These are phyloP conservation scores for Penicillium bialowiezense DNA, from an alignment of 495 filamentous ascomycete species.

Conservation along the genomic window DNA sequence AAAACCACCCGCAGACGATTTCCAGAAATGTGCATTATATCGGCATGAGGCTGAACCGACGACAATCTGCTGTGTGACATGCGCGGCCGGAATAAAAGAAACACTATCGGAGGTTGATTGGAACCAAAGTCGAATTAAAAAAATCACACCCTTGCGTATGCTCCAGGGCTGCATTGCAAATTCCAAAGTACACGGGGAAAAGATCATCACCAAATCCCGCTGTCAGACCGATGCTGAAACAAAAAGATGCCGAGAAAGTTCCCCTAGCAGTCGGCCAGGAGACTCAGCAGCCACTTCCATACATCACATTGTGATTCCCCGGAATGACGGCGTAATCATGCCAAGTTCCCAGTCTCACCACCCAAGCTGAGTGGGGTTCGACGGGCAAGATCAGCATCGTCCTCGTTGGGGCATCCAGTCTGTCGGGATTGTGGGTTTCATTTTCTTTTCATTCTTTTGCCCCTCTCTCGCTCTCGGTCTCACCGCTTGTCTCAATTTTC, in stretches of 20 bases:
- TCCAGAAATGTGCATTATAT: not conserved
- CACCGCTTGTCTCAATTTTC: slow-evolving; percentile 24
- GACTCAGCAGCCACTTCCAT: slow-evolving; percentile 4
- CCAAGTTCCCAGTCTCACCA: slow-evolving; percentile 16
- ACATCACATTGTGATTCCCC: slow-evolving; percentile 10
- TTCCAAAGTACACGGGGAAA: slow-evolving; percentile 12
- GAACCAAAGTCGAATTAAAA: not conserved
- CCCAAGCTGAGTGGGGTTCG: slow-evolving; percentile 17
- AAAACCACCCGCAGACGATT: too few relatives aligned
- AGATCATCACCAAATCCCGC: slow-evolving; percentile 22
- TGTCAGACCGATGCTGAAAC: slow-evolving; percentile 21
- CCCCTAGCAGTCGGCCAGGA: slow-evolving; percentile 5
- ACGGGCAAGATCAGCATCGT: slow-evolving; percentile 23
- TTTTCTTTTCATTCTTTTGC: slow-evolving; percentile 6
- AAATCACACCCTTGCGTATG: slow-evolving; percentile 9
- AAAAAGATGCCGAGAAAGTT: not conserved
- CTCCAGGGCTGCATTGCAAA: slow-evolving; percentile 17
- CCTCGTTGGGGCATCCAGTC: slow-evolving; percentile 25
- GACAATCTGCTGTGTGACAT: not conserved
- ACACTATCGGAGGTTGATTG: not conserved
- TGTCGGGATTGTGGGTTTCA: slow-evolving; percentile 24
- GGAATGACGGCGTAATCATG: slow-evolving; percentile 7
- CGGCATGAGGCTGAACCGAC: not conserved
- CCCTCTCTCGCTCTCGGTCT: slow-evolving; percentile 8
- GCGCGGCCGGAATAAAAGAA: not conserved